Evolutionary conservation across 2,329 filamentous ascomycete species (phyloP).

Genomic region (Microcyclospora pomicola): DNA sequence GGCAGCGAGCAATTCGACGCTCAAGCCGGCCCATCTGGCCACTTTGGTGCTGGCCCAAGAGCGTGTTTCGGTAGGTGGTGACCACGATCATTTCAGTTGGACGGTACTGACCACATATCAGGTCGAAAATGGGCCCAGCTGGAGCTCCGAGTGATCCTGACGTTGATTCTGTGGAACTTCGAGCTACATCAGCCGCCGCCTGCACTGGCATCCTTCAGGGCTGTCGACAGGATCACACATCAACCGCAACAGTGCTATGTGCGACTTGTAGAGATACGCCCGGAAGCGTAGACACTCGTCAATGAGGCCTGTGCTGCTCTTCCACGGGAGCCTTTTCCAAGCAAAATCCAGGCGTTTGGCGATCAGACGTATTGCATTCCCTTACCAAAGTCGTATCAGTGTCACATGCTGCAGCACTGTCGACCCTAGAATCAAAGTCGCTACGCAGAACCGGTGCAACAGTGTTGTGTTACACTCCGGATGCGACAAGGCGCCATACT

Average conservation of each 20-base stretch:
- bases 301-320: too few species aligned
- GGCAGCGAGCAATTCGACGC: slow-evolving; percentile 22
- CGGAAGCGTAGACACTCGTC: too few species aligned
- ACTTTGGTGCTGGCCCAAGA: slow-evolving; percentile 26
- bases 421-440: too few species aligned
- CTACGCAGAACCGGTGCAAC: too few species aligned
- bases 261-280: neutral
- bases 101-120: slow-evolving; percentile 1
- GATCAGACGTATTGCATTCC: too few species aligned
- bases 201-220: slow-evolving; percentile 11
- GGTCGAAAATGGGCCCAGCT: slow-evolving; percentile 16
- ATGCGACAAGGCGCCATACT: too few species aligned
- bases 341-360: too few species aligned
- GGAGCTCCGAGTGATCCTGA: slow-evolving; percentile 16
- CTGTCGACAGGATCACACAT: slow-evolving; percentile 18
- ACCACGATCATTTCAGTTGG: neutral
- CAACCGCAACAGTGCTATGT: slow-evolving; percentile 18
- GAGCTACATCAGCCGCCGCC: slow-evolving; percentile 12
- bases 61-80: slow-evolving; percentile 23
- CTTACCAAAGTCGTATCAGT: too few species aligned
- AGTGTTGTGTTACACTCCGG: too few species aligned
- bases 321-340: too few species aligned
- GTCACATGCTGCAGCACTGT: too few species aligned
- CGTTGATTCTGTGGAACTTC: slow-evolving; percentile 20
- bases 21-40: slow-evolving; percentile 21